Base-by-base conservation (phyloP, 805 yeast genomes). In the Yamadazyma akitaensis region DNA sequence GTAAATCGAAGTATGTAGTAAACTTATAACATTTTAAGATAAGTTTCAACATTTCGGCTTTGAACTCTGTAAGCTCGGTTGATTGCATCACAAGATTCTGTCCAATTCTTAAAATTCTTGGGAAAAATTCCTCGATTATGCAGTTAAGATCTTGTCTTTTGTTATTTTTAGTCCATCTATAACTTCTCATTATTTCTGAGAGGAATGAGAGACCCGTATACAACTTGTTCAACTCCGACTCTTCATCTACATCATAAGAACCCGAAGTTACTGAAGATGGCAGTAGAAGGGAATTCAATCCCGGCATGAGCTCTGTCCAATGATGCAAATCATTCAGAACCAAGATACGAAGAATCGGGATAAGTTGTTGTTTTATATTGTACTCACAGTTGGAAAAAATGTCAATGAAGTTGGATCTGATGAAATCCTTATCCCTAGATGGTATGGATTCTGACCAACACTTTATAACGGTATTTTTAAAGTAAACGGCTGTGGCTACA, bases 1-100 rank as follows among this genome's bases (percentile, higher is more conserved):
- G 95, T 44, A 91, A 65, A 56, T 87, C 91, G 51, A 76, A 77
- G 60, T 76, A 82, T 3, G 92, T 82, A 36, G 82, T 82, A 61
- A 84, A 86, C 62, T 91, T 91, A 72, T 82, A 88, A 48, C 79
- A 73, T 60, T 92, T 92, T 46, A 91, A 65, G 17, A 88, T 74
- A 51, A 84, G 71, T 54, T 85, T 85, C 38, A 88, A 68, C 72
- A 91, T 82, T 53, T 88, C 96, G 16, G 89, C 91, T 8, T 63
- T 51, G 24, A 63, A 51, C 45, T 72, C 77, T 26, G 63, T 57
- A 28, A 50, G 42, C 40, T 54, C 41, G 38, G 48, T 48, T n/a
- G 43, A 30, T 28, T 49, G 40, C 2, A 54, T 26, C 76, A 69
- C 24, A 73, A 70, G 51, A 2, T 79, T 70, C 45, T 80, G 80